A percentile compares a stretch with the other conserved stretches of the same genome.
These are phyloP conservation scores for Aureobasidium sp. DNA, from an alignment of 2,329 filamentous ascomycete species.

Conservation along the genomic window DNA sequence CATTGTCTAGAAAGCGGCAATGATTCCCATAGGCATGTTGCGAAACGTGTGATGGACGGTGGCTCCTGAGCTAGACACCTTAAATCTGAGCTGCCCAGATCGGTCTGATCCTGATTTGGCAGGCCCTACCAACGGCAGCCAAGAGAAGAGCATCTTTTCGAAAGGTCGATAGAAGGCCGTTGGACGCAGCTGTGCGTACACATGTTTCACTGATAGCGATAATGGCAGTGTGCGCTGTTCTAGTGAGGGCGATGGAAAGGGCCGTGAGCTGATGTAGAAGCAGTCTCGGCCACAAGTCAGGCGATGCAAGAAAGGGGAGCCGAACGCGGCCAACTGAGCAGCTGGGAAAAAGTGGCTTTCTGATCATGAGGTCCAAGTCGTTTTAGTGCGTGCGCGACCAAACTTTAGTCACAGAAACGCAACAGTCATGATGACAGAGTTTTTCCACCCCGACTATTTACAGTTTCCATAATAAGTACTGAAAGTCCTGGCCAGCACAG, in stretches of 20 bases:
- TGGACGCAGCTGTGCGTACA: background rate
- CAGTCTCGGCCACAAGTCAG: background rate
- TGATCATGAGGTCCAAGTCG: slow-evolving; percentile 10
- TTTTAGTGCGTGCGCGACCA: background rate
- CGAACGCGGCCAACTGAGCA: background rate
- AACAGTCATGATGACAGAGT: background rate
- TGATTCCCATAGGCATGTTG: background rate
- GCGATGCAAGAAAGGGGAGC: background rate
- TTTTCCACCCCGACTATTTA: slow-evolving; percentile 11
- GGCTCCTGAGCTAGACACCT: slow-evolving; percentile 9
- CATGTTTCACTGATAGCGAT: background rate
- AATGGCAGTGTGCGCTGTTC: background rate
- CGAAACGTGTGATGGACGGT: slow-evolving; percentile 8
- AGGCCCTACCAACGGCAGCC: background rate
- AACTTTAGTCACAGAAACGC: background rate
- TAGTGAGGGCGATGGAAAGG: background rate
- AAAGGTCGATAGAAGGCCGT: slow-evolving; percentile 7
- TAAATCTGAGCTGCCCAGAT: slow-evolving; percentile 11
- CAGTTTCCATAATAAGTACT: slow-evolving; percentile 4
- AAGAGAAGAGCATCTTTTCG: background rate
- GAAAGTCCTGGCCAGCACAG: background rate
- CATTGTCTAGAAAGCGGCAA: background rate
- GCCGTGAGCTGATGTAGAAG: background rate
- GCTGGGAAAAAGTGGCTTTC: background rate
- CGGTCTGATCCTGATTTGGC: slow-evolving; percentile 3